Base-by-base conservation (phyloP, 2,329 filamentous ascomycete species). In the Fusarium pininemorale region DNA sequence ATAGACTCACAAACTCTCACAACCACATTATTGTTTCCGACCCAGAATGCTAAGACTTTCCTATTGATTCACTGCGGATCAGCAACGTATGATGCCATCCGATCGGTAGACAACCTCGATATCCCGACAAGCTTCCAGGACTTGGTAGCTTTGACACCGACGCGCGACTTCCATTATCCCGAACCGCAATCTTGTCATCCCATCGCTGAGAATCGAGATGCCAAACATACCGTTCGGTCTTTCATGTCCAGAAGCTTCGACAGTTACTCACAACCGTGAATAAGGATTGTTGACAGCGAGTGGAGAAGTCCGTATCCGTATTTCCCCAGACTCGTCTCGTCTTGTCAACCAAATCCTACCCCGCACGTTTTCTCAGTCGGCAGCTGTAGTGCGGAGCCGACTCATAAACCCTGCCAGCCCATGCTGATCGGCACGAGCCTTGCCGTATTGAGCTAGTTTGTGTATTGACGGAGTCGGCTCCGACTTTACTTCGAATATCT, bases 1-100 rank as follows among this genome's bases (percentile, higher is more conserved):
- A 11, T 30, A 30, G 9, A 30, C 9, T 10, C 28, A 30, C 9
- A 30, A 10, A 30, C 9, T 16, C 22, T 30, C 5, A 5, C 7
- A 20, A 45, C n/a, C 4, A 13, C 24, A 26, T 5, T 20, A 4
- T 11, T 22, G 24, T 28, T 47, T 26, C 20, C 26, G 18, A 8
- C 9, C 15, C 13, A 22, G 0, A 15, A 20, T 7, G 4, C 4
- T 9, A 3, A 15, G 0, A 3, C 4, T 3, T 22, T 5, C 20
- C 9, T 11, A 14, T 4, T 10, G 11, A 11, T 51, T 35, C 28
- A 35, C 16, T 35, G 48, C 48, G 28, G 48, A 35, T 26, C 48
- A 20, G 9, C 16, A 26, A 53, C 8, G 16, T 2, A 15, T 2
- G 7, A 20, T 35, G n/a, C 12, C 16, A 35, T 2, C 22, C 13